Evolutionary conservation across 495 filamentous ascomycete species (phyloP), one percentile per base, ranked within the genome.

Genomic region (Eremomyces bilateralis): DNA sequence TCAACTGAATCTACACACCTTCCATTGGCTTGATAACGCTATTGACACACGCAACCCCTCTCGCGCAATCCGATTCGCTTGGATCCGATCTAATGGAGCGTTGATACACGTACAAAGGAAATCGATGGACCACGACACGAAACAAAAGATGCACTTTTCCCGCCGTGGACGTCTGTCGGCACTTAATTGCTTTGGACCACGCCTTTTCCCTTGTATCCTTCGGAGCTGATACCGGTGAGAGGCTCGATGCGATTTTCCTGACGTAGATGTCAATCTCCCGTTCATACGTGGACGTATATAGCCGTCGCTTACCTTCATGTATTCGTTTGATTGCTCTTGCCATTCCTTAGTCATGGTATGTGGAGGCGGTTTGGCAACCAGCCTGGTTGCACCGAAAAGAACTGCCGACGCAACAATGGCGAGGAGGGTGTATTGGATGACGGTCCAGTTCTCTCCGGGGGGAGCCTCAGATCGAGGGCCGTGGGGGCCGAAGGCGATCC

Each of bases 401-500:
- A 44, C 42, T 11, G 15, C 27, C 15, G 46, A 31, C 3, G 36
- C 51, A 24, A 10, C 41, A 8, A 32, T 8, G 46, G 77, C 73
- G 48, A 71, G 40, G 33, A 58, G 38, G 31, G 77, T 78, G 63
- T 84, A 80, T 39, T 62, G 41, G 47, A 75, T 56, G 47, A 95
- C 64, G 50, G 67, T 78, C 59, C 64, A 64, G 50, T 60, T 62
- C 66, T 94, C 88, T 37, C 76, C 88, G 33, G 88, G 73, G 36
- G 85, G 79, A 36, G 76, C 51, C 21, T 66, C 56, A 25, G 84
- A 66, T 35, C 88, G 83, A 38, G 88, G 88, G 37, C 88, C 88
- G 57, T 95, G 90, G 42, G 81, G 66, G 35, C 88, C 88, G 54
- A 97, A 97, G 43, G 88, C 84, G 49, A 95, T 91, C 73, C 76